Evolutionary conservation across 2,329 filamentous ascomycete genomes (phyloP).

Genomic region (Davidsoniella eucalypti): DNA sequence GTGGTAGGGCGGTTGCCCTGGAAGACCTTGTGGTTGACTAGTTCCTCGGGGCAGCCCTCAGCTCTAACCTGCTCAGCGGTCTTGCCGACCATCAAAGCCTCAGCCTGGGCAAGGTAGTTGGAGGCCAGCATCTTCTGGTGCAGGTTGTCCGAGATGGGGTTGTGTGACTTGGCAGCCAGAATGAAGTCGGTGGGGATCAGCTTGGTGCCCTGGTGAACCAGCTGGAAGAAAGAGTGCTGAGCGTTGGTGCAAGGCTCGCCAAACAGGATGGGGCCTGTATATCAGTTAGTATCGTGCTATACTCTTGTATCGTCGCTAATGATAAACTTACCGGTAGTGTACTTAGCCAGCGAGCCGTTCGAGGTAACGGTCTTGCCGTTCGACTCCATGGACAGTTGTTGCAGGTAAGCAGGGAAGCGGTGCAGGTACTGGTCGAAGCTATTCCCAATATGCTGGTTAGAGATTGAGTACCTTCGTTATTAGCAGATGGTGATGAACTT

Average conservation of each 20-base stretch:
- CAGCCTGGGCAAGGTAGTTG: constrained; percentile 81
- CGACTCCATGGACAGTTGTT: constrained; percentile 98
- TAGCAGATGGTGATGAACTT: constrained; percentile 25
- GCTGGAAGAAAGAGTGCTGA: constrained; percentile 99
- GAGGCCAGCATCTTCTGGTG: constrained; percentile 94
- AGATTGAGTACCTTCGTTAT: background rate
- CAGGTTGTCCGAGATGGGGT: constrained; percentile 78
- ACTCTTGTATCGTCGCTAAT: no score
- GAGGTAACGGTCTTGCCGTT: constrained; percentile 94
- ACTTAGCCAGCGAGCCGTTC: constrained; percentile 83
- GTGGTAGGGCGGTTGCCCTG: constrained; percentile 93
- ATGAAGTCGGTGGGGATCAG: constrained; percentile 98
- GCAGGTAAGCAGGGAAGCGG: constrained; percentile 96
- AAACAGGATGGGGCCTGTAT: constrained; percentile 65
- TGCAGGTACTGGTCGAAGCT: constrained; percentile 98
- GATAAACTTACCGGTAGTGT: constrained; percentile 56
- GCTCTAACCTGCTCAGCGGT: constrained; percentile 62
- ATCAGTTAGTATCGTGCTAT: background rate
- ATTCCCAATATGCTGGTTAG: constrained; percentile 10
- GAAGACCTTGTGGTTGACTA: constrained; percentile 99
- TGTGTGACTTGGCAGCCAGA: constrained; percentile 88
- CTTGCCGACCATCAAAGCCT: constrained; percentile 85
- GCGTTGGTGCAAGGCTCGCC: constrained; percentile 98
- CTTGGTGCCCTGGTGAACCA: constrained; percentile 97
- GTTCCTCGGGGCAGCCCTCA: constrained; percentile 54